A percentile compares a stretch with the other conserved stretches of the same genome.
phyloP scores from a whole-genome alignment of 2,329 filamentous ascomycete species.

The Rachicladosporium sp. region DNA sequence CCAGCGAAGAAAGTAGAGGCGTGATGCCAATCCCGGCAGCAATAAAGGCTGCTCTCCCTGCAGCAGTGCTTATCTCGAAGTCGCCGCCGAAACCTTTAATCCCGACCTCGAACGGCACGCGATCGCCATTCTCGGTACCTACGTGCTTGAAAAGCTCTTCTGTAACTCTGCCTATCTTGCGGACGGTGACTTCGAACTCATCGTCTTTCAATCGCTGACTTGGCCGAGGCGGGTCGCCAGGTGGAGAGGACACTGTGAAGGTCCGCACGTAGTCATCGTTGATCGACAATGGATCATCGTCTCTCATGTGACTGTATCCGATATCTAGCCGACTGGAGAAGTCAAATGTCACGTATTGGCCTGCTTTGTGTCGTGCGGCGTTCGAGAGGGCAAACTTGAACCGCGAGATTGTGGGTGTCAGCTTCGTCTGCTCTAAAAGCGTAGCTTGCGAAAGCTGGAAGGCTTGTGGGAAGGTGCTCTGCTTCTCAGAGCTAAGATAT shows the following conservation, averaged over 20 bases:
- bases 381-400: constrained; percentile 45
- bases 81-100: constrained; percentile 63
- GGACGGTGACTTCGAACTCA: constrained; percentile 60
- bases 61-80: constrained; percentile 30
- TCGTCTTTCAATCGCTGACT: constrained; percentile 17
- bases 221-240: constrained; percentile 23
- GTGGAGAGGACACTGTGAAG: constrained; percentile 62
- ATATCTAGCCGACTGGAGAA: constrained; percentile 56
- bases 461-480: constrained; percentile 1
- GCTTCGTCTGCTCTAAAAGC: constrained; percentile 43
- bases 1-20: constrained; percentile 51
- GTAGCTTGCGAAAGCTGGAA: constrained; percentile 33
- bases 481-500: constrained; percentile 48
- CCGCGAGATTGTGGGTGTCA: constrained; percentile 56
- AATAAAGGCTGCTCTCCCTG: constrained; percentile 44
- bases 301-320: constrained; percentile 74
- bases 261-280: constrained; percentile 80
- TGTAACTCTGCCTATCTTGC: constrained; percentile 59
- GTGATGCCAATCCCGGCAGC: constrained; percentile 77
- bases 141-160: constrained; percentile 43
- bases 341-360: constrained; percentile 67
- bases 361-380: constrained; percentile 45
- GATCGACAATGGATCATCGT: constrained; percentile 63
- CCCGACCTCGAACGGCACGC: constrained; percentile 44
- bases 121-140: constrained; percentile 13